These are phyloP conservation scores for Mortierella sp. DNA, from an alignment of 371 early-diverging fungal species.

Conservation along the genomic window DNA sequence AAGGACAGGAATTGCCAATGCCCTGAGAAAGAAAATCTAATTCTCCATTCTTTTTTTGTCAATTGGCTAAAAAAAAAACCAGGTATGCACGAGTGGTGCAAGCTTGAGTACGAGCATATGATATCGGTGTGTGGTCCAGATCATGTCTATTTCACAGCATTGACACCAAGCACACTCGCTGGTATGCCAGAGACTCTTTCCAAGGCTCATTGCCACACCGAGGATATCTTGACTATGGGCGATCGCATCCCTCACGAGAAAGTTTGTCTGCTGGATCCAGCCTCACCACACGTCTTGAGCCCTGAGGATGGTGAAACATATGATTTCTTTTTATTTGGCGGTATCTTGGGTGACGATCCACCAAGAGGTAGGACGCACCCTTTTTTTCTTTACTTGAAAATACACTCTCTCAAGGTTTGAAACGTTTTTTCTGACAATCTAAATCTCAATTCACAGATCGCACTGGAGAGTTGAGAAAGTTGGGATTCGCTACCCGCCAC, in stretches of 20 bases:
- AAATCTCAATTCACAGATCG: conserved; percentile 65
- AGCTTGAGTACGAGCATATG: conserved; percentile 84
- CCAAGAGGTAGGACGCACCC: conserved; percentile 65
- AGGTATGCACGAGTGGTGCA: conserved; percentile 80
- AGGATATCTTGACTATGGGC: conserved; percentile 71
- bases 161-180: conserved; percentile 65
- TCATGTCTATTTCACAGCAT: conserved; percentile 69
- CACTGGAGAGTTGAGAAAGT: conserved; percentile 77
- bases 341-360: conserved; percentile 81
- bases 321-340: conserved; percentile 86
- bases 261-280: conserved; percentile 83
- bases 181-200: conserved; percentile 67
- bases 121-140: conserved; percentile 68
- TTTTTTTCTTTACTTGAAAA: background rate
- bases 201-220: conserved; percentile 68
- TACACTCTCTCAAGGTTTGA: background rate
- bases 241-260: conserved; percentile 66
- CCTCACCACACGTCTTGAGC: conserved; percentile 66
- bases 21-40: background rate
- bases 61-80: background rate
- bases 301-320: conserved; percentile 79
- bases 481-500: conserved; percentile 83
- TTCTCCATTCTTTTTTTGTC: background rate
- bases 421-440: background rate
- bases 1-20: background rate